These are phyloP conservation scores for Sugiyamaella floridensis DNA, from an alignment of 805 yeast genomes.

Conservation along the genomic window DNA sequence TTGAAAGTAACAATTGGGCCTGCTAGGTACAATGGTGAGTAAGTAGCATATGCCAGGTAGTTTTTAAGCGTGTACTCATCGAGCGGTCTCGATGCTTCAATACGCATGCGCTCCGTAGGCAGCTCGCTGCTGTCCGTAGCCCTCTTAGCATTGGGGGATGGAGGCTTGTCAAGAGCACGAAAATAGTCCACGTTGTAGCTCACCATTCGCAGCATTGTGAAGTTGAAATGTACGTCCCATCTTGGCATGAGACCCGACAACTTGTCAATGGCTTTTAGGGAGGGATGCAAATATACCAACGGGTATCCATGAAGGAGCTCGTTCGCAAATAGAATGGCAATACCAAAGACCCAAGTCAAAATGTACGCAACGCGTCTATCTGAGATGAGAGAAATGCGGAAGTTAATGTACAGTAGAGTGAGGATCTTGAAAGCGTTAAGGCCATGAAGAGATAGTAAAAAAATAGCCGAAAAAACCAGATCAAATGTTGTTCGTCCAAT, in stretches of 20 bases:
- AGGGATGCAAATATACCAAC: conserved; percentile 38
- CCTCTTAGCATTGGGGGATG: conserved; percentile 1
- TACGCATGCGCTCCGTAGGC: conserved; percentile 53
- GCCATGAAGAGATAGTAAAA: conserved; percentile 74
- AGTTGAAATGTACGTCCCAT: conserved; percentile 96
- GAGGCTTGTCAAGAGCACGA: conserved; percentile 13
- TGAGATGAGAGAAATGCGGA: conserved; percentile 35
- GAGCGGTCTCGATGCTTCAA: conserved; percentile 48
- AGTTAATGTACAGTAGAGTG: conserved; percentile 51
- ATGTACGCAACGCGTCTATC: conserved; percentile 9
- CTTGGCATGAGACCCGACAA: conserved; percentile 73
- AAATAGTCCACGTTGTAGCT: conserved; percentile 74
- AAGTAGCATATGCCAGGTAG: conserved; percentile 68
- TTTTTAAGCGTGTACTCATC: conserved; percentile 56
- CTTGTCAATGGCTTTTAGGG: conserved; percentile 50
- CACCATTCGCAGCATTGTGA: conserved; percentile 74
- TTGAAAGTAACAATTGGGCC: conserved; percentile 94
- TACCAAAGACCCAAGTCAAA: conserved; percentile 68
- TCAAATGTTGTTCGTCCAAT: conserved; percentile 55
- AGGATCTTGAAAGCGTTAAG: conserved; percentile 57
- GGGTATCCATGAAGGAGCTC: conserved; percentile 54
- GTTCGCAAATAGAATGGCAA: conserved; percentile 71
- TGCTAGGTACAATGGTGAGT: conserved; percentile 86
- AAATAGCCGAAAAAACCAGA: conserved; percentile 59
- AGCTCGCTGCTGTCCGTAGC: not conserved